Percentiles rank a stretch among this genome's conserved stretches.
Evolutionary conservation across 257 asterid genomes (phyloP).

Genomic region (Solanum medicagineum): DNA sequence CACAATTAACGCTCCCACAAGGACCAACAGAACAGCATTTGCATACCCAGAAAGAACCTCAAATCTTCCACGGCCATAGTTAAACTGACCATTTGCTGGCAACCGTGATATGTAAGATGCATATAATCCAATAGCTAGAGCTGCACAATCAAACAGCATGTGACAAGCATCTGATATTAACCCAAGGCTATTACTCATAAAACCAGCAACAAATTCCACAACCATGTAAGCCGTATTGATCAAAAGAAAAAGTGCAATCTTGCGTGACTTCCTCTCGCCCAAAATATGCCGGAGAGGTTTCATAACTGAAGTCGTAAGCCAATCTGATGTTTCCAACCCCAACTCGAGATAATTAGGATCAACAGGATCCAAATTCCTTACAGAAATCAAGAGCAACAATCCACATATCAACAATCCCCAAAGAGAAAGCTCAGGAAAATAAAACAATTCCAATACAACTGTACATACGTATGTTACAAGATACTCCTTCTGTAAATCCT

Average conservation of each 20-base stretch:
- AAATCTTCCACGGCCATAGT: conserved; percentile 92
- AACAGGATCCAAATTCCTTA: conserved; percentile 49
- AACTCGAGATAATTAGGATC: conserved; percentile 39
- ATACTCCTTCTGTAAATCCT: conserved; percentile 61
- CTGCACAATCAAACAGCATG: conserved; percentile 98
- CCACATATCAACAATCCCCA: conserved; percentile 89
- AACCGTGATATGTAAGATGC: conserved; percentile 89
- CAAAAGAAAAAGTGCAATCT: conserved; percentile 80
- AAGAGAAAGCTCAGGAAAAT: conserved; percentile 70
- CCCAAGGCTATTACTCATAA: conserved; percentile 97
- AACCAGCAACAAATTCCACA: conserved; percentile 84
- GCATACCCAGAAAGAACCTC: conserved; percentile 94
- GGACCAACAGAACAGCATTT: conserved; percentile 84
- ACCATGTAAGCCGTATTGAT: conserved; percentile 92
- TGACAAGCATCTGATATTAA: conserved; percentile 98
- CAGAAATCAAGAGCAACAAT: conserved; percentile 62
- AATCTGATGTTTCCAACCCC: conserved; percentile 56
- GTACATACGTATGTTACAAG: conserved; percentile 59
- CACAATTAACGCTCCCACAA: conserved; percentile 78
- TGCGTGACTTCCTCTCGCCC: conserved; percentile 83
- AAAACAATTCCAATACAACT: conserved; percentile 67
- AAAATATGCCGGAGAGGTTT: conserved; percentile 74
- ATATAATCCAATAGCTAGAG: conserved; percentile 84
- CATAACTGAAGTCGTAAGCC: conserved; percentile 41
- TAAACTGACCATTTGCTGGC: conserved; percentile 81